Conservation (phyloP, 208 protist genomes). For the Trypanosoma cruzi region DNA sequence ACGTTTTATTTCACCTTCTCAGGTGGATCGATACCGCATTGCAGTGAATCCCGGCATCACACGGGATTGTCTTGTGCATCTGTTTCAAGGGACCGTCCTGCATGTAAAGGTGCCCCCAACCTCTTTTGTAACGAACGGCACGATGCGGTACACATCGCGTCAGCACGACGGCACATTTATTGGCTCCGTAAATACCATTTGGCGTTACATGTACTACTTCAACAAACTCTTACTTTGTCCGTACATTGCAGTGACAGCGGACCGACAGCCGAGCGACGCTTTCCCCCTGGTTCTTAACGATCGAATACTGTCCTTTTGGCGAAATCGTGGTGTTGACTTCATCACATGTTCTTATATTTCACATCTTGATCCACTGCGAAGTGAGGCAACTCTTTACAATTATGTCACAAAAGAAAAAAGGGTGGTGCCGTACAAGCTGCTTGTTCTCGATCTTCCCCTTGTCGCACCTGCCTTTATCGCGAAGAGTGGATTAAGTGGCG, state of each 20-base stretch:
- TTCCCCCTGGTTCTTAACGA: conserved; percentile 57
- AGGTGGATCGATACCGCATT: conserved; percentile 72
- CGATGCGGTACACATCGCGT: conserved; percentile 36
- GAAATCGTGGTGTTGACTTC: conserved; percentile 31
- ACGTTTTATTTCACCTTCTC: conserved; percentile 12
- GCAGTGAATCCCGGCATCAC: conserved; percentile 83
- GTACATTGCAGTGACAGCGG: conserved; percentile 59
- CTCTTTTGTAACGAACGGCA: conserved; percentile 44
- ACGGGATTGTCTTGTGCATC: conserved; percentile 65
- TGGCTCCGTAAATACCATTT: conserved; percentile 79
- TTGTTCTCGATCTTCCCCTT: conserved; percentile 83
- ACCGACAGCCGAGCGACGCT: conserved; percentile 57
- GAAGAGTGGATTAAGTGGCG: conserved; percentile 57
- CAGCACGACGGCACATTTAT: conserved; percentile 86
- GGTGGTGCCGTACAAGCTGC: conserved; percentile 53
- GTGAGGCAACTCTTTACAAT: conserved; percentile 74
- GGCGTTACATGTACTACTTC: conserved; percentile 72
- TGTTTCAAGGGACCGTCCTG: conserved; percentile 69
- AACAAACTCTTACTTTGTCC: conserved; percentile 63
- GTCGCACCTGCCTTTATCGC: conserved; percentile 68
- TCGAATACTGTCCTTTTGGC: conserved; percentile 55
- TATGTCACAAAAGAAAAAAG: conserved; percentile 49
- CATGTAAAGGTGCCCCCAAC: conserved; percentile 82
- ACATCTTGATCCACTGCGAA: conserved; percentile 37
- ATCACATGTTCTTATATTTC: conserved; percentile 50